Percentiles rank a stretch among this genome's conserved stretches.
phyloP scores from a whole-genome alignment of 306 rosid genomes.

The Pterocarpus macrocarpus region DNA sequence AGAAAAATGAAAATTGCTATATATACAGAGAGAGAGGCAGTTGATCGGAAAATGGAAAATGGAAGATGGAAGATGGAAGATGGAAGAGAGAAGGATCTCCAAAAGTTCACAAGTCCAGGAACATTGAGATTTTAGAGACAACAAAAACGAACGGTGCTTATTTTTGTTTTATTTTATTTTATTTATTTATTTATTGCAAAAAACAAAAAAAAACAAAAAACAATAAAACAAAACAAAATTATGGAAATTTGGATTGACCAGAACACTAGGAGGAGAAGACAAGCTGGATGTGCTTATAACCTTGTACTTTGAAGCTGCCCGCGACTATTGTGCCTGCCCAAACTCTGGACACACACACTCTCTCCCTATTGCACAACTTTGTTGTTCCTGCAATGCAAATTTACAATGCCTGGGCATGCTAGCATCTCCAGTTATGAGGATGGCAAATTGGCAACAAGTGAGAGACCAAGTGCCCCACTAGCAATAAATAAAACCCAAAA shows the following conservation, averaged over 20 bases:
- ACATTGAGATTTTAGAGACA: constrained; percentile 54
- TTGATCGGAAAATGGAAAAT: background rate
- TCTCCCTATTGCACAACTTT: constrained; percentile 18
- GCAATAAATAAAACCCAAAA: background rate
- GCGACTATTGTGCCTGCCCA: constrained; percentile 52
- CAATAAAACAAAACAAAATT: background rate
- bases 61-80: constrained; percentile 10
- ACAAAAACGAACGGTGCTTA: constrained; percentile 29
- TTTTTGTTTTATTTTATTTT: background rate
- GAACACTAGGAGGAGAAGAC: constrained; percentile 31
- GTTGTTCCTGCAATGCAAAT: constrained; percentile 45
- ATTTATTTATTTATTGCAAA: background rate
- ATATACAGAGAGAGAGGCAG: background rate
- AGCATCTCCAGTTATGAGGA: background rate
- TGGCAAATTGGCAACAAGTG: background rate
- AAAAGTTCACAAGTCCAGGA: constrained; percentile 53
- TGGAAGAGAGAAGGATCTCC: constrained; percentile 45
- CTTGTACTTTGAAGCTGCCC: constrained; percentile 44
- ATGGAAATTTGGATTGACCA: background rate
- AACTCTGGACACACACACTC: constrained; percentile 10
- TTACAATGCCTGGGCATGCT: background rate
- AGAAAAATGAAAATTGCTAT: too few relatives aligned
- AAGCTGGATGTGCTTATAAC: constrained; percentile 47
- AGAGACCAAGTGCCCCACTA: background rate
- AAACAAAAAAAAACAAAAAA: background rate